Conservation (phyloP, 768 basidiomycete genomes). For the Amylocystis lapponica region DNA sequence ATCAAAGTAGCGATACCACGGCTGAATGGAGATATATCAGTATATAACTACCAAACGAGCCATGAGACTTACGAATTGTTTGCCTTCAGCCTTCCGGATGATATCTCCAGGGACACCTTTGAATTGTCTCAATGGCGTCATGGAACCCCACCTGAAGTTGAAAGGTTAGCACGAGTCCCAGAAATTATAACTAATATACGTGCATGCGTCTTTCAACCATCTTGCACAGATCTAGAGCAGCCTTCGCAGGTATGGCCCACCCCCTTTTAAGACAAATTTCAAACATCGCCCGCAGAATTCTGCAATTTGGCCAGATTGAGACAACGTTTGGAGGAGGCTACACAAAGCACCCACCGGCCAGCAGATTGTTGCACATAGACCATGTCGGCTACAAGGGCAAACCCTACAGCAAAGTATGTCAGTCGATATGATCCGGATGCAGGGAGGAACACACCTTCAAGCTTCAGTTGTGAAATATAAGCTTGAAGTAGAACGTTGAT, state of each 20-base stretch:
- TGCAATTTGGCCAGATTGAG: slow-evolving; percentile 20
- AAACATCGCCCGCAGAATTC: slow-evolving; percentile 92
- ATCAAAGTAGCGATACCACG: slow-evolving; percentile 97
- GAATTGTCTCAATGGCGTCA: slow-evolving; percentile 97
- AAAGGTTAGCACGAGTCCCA: background rate
- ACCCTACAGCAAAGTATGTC: slow-evolving; percentile 39
- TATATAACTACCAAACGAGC: background rate
- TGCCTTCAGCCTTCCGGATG: slow-evolving; percentile 87
- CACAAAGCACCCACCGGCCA: slow-evolving; percentile 54
- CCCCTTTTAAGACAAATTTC: slow-evolving; percentile 97
- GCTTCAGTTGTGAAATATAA: slow-evolving; percentile 89
- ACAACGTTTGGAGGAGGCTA: background rate
- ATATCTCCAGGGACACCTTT: slow-evolving; percentile 84
- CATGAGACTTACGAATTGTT: slow-evolving; percentile 77
- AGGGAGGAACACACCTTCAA: slow-evolving; percentile 55
- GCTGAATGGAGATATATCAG: slow-evolving; percentile 41
- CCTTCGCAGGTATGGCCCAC: slow-evolving; percentile 94
- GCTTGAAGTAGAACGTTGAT: slow-evolving; percentile 95
- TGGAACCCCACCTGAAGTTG: slow-evolving; percentile 84
- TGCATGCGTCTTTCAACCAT: slow-evolving; percentile 88
- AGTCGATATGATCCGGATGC: background rate
- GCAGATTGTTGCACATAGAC: slow-evolving; percentile 98
- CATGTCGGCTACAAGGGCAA: slow-evolving; percentile 86
- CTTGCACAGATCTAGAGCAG: slow-evolving; percentile 90
- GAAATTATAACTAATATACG: slow-evolving; percentile 18